phyloP scores from a whole-genome alignment of 1,284 basidiomycete species.

The Pisolithus thermaeus region DNA sequence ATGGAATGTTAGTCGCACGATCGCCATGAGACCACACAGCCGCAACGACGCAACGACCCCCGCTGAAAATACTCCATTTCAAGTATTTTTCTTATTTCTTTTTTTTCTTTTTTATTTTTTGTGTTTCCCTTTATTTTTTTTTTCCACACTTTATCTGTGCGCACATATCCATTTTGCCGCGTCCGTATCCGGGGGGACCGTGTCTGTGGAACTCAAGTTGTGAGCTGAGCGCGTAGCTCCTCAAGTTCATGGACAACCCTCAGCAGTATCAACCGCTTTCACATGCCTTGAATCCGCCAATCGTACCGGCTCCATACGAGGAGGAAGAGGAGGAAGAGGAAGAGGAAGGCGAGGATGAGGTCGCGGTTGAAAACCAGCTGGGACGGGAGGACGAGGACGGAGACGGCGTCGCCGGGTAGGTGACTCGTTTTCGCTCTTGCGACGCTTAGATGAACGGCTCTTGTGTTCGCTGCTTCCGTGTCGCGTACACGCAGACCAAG shows the following conservation, averaged over 20 bases:
- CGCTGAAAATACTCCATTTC: too few species aligned
- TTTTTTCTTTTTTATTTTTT: slow-evolving; percentile 10
- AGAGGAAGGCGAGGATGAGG: slow-evolving; percentile 56
- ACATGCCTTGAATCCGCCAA: slow-evolving; percentile 63
- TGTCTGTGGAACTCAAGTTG: slow-evolving; percentile 1
- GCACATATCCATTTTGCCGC: slow-evolving; percentile 20
- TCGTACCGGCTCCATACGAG: slow-evolving; percentile 32
- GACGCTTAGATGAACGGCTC: neutral
- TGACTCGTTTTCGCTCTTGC: slow-evolving; percentile 6
- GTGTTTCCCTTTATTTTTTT: slow-evolving; percentile 4
- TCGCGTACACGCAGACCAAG: slow-evolving; percentile 17
- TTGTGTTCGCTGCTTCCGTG: slow-evolving; percentile 5
- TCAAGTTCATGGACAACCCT: slow-evolving; percentile 56
- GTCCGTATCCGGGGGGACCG: slow-evolving; percentile 11
- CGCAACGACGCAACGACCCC: slow-evolving; percentile 24
- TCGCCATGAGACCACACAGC: slow-evolving; percentile 21
- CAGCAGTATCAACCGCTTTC: slow-evolving; percentile 76
- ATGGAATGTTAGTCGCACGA: slow-evolving; percentile 1
- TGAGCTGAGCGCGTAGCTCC: neutral
- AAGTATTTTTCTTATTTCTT: slow-evolving; percentile 13
- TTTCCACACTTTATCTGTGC: slow-evolving; percentile 3
- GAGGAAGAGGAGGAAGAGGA: slow-evolving; percentile 55
- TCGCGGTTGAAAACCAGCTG: slow-evolving; percentile 66
- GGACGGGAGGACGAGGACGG: slow-evolving; percentile 36
- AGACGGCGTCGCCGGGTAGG: slow-evolving; percentile 22